Evolutionary conservation across 2,329 filamentous ascomycete species (phyloP).

Genomic region (Ceratocystis smalleyi): DNA sequence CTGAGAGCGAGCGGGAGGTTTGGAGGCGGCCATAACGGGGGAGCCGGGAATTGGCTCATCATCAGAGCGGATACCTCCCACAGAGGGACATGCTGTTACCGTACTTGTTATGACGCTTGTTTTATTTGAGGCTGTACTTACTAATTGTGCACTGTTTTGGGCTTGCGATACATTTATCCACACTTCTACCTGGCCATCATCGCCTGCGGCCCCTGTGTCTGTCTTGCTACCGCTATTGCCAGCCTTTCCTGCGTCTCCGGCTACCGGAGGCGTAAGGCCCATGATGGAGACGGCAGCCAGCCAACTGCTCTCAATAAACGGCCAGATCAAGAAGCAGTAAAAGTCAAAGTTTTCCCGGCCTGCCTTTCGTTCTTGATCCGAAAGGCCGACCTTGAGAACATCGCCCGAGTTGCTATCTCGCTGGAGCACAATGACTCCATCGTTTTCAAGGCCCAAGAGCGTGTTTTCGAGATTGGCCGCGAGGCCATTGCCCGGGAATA

Average conservation of each 20-base stretch:
- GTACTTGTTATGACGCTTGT: background rate
- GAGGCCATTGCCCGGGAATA: constrained; percentile 79
- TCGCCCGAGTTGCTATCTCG: constrained; percentile 24
- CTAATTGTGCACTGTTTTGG: constrained; percentile 67
- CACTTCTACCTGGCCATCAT: constrained; percentile 36
- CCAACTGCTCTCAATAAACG: constrained; percentile 91
- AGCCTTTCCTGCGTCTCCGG: constrained; percentile 14
- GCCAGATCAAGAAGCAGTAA: constrained; percentile 97
- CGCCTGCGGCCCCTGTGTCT: background rate
- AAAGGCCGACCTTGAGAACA: constrained; percentile 56
- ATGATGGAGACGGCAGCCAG: constrained; percentile 76
- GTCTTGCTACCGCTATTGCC: background rate
- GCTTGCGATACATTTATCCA: constrained; percentile 65
- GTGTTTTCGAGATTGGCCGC: constrained; percentile 68
- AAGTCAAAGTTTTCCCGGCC: constrained; percentile 96
- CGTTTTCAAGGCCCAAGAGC: constrained; percentile 57
- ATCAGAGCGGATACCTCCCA: no score
- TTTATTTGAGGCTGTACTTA: constrained; percentile 28
- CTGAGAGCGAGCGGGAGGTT: background rate
- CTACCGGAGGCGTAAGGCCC: constrained; percentile 60
- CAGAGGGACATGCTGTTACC: background rate
- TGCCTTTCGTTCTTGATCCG: constrained; percentile 55
- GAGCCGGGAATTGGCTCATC: no score
- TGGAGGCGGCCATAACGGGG: background rate
- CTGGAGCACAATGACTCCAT: constrained; percentile 54